Conservation (phyloP, 768 basidiomycete species). For the Phlebiopsis flavidoalba region DNA sequence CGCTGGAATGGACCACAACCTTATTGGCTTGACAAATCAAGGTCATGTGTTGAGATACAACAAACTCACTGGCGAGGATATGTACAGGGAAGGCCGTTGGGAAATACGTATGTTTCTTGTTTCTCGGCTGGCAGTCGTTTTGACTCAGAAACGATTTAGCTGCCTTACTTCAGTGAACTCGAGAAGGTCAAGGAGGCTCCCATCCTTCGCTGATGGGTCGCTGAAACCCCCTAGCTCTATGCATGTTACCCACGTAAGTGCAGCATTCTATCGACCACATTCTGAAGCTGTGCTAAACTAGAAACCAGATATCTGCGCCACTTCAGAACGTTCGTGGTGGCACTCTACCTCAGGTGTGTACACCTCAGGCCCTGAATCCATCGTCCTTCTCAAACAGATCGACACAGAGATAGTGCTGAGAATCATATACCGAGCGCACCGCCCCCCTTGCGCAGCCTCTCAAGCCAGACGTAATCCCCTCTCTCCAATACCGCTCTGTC, state of each 20-base stretch:
- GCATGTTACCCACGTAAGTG: constrained; percentile 74
- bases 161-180: constrained; percentile 69
- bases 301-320: constrained; percentile 73
- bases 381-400: constrained; percentile 66
- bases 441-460: neutral
- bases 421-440: neutral
- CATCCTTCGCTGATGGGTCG: constrained; percentile 35
- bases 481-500: constrained; percentile 69
- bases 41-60: constrained; percentile 72
- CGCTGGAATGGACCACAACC: constrained; percentile 65
- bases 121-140: neutral
- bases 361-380: constrained; percentile 63
- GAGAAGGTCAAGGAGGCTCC: constrained; percentile 41
- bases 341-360: too few species aligned
- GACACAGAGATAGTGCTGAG: constrained; percentile 29
- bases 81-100: constrained; percentile 44
- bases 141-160: constrained; percentile 32
- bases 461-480: constrained; percentile 58
- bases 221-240: constrained; percentile 38
- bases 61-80: constrained; percentile 37
- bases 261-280: too few species aligned
- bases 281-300: constrained; percentile 13
- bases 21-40: constrained; percentile 76
- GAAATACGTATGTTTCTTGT: constrained; percentile 56
- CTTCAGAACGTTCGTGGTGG: constrained; percentile 76